A percentile compares a stretch with the other conserved stretches of the same genome.
phyloP scores from a whole-genome alignment of 2,329 filamentous ascomycete species.

The Ceratocystis huliohia region DNA sequence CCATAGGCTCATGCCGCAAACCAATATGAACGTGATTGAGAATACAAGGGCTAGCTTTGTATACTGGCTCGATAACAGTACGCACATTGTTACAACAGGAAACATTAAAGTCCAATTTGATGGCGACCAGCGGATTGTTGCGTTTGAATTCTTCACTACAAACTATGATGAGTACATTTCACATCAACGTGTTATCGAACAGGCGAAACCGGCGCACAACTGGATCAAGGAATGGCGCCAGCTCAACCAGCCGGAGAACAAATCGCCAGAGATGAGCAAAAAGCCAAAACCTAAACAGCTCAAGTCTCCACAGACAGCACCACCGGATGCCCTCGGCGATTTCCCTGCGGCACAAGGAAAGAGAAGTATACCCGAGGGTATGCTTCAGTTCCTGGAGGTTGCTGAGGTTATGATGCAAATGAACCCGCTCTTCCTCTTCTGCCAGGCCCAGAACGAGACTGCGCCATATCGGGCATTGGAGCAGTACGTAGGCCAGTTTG shows the following conservation, averaged over 20 bases:
- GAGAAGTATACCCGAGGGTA: constrained; percentile 43
- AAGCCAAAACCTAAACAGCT: constrained; percentile 47
- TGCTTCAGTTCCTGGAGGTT: constrained; percentile 55
- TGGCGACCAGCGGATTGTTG: constrained; percentile 63
- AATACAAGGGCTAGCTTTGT: constrained; percentile 67
- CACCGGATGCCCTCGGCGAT: constrained; percentile 44
- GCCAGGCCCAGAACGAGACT: constrained; percentile 41
- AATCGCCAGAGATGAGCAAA: constrained; percentile 54
- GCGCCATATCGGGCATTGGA: constrained; percentile 47
- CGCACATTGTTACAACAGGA: constrained; percentile 71
- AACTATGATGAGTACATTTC: constrained; percentile 76
- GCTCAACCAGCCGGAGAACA: constrained; percentile 41
- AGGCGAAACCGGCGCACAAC: constrained; percentile 47
- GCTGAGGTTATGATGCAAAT: constrained; percentile 55
- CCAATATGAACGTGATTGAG: constrained; percentile 60
- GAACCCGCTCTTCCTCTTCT: constrained; percentile 49
- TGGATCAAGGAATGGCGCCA: constrained; percentile 55
- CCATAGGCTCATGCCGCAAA: constrained; percentile 41
- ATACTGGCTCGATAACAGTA: constrained; percentile 77
- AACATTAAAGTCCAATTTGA: constrained; percentile 70
- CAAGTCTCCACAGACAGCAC: constrained; percentile 47
- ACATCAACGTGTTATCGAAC: constrained; percentile 49
- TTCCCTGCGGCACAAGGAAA: constrained; percentile 48
- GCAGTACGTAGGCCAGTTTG: constrained; percentile 41
- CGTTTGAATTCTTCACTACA: constrained; percentile 67